These are phyloP conservation scores for Phaseolus lunatus DNA, from an alignment of 306 rosid species.

Conservation along the genomic window DNA sequence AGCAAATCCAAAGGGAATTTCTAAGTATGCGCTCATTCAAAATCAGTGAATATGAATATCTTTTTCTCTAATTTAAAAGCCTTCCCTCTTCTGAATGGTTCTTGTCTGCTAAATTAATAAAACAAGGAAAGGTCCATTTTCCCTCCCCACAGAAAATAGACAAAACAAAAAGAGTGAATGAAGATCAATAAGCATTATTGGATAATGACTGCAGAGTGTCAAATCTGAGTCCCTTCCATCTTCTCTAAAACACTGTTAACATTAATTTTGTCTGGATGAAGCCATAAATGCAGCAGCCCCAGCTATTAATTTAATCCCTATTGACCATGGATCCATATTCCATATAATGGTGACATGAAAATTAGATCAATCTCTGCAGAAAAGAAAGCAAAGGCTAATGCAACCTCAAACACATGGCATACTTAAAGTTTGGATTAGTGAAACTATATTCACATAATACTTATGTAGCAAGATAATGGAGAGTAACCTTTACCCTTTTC, in stretches of 20 bases:
- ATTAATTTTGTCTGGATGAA: conserved; percentile 20
- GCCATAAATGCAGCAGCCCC: conserved; percentile 34
- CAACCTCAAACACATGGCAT: neutral
- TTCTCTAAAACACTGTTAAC: conserved; percentile 2
- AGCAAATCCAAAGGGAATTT: conserved; percentile 7
- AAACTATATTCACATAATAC: neutral
- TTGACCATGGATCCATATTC: conserved; percentile 21
- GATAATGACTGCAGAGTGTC: conserved; percentile 15
- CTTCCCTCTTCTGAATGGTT: conserved; percentile 1
- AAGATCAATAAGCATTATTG: conserved; percentile 9
- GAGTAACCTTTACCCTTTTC: conserved; percentile 33
- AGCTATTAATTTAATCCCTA: neutral
- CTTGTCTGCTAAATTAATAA: conserved; percentile 19
- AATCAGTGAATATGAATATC: conserved; percentile 16
- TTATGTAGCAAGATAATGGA: neutral
- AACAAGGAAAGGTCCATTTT: neutral
- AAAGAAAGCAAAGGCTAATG: neutral
- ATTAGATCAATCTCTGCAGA: conserved; percentile 2
- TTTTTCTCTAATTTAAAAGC: neutral
- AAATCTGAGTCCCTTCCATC: neutral
- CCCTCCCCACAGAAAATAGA: neutral
- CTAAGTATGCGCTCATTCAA: neutral
- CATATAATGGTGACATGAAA: neutral
- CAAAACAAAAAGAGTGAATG: neutral
- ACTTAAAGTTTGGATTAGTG: neutral